These are phyloP conservation scores for Corymbia maculata DNA, from an alignment of 345 rosid species.

Conservation along the genomic window DNA sequence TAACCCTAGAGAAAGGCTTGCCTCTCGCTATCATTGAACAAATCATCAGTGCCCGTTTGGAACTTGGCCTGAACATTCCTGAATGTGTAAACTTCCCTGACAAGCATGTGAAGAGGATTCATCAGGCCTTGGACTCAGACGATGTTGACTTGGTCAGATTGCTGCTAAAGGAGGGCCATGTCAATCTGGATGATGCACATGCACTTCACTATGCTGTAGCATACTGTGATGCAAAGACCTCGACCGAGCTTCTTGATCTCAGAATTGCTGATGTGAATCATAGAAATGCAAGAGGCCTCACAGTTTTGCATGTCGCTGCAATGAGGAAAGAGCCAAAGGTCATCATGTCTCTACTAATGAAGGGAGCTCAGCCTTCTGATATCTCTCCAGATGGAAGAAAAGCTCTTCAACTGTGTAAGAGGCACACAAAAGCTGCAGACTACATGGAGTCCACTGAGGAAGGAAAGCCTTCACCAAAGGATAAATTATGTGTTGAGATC, in stretches of 20 bases:
- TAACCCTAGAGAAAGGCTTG: conserved; percentile 56
- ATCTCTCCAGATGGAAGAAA: conserved; percentile 63
- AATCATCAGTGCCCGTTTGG: conserved; percentile 29
- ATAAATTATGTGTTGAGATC: conserved; percentile 71
- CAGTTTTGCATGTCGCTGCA: conserved; percentile 77
- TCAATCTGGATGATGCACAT: conserved; percentile 53
- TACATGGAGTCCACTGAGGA: conserved; percentile 35
- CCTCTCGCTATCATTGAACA: conserved; percentile 35
- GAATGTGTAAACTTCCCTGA: conserved; percentile 22
- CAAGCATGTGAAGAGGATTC: conserved; percentile 52
- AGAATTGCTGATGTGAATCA: conserved; percentile 59
- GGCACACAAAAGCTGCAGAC: conserved; percentile 49
- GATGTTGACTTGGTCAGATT: conserved; percentile 73
- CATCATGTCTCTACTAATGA: conserved; percentile 56
- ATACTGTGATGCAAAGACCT: conserved; percentile 61
- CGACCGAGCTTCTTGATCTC: conserved; percentile 60
- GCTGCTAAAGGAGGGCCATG: conserved; percentile 62
- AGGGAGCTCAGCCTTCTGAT: conserved; percentile 69
- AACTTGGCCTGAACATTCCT: conserved; percentile 21
- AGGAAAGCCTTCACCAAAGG: conserved; percentile 53
- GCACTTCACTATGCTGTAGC: conserved; percentile 86
- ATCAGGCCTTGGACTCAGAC: conserved; percentile 68
- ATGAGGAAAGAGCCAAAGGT: conserved; percentile 72
- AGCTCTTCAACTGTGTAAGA: conserved; percentile 59
- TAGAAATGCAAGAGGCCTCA: conserved; percentile 55